Evolutionary conservation across 192 early-diverging fungal genomes (phyloP).

Genomic region (Rhizophagus sp.): DNA sequence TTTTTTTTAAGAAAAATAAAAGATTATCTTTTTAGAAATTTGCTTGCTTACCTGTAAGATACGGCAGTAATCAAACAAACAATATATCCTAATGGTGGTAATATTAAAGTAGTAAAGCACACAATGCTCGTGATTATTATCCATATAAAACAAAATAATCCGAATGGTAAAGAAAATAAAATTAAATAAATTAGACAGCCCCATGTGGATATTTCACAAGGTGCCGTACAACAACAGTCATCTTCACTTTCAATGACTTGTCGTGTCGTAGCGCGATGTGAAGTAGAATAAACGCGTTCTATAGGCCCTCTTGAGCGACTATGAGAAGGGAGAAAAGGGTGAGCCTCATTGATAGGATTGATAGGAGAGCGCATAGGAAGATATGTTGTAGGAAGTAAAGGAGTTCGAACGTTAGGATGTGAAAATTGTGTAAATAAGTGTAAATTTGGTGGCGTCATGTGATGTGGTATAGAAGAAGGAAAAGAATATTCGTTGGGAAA

Average conservation of each 20-base stretch:
- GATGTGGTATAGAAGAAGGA: background rate
- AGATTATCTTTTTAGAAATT: background rate
- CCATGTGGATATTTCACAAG: background rate
- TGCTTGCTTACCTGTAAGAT: background rate
- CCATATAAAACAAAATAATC: conserved; percentile 1
- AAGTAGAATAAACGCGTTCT: background rate
- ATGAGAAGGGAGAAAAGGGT: background rate
- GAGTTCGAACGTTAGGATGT: background rate
- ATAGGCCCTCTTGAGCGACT: background rate
- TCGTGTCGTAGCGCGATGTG: background rate
- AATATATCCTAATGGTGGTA: background rate
- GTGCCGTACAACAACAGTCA: background rate
- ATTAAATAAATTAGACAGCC: conserved; percentile 11
- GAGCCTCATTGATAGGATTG: background rate
- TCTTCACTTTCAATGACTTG: background rate
- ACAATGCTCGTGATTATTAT: background rate
- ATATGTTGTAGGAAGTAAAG: background rate
- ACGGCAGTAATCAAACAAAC: background rate
- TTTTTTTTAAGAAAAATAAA: background rate
- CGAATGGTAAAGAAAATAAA: conserved; percentile 10
- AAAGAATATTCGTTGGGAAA: background rate
- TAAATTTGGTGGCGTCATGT: background rate
- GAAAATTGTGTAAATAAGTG: background rate
- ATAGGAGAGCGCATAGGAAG: background rate
- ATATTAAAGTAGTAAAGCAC: background rate